These are phyloP conservation scores for Francoa sonchifolia DNA, from an alignment of 441 rosid species.

Conservation along the genomic window DNA sequence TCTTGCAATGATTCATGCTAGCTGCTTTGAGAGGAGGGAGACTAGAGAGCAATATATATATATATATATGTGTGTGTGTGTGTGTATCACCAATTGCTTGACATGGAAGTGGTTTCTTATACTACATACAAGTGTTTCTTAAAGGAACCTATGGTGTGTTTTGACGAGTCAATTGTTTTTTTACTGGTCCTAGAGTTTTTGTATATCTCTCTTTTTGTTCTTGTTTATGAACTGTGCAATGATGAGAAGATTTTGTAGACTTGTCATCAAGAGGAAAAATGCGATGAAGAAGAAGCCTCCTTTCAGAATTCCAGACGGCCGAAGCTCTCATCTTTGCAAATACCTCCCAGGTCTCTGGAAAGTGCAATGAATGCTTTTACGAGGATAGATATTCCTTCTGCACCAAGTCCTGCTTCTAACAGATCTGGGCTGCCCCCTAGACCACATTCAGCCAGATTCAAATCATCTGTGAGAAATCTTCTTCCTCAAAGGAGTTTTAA, in stretches of 20 bases:
- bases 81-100: too few relatives aligned
- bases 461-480: slow-evolving; percentile 27
- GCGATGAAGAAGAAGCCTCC: slow-evolving; percentile 9
- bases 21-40: too few relatives aligned
- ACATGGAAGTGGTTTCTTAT: too few relatives aligned
- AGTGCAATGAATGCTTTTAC: slow-evolving; percentile 17
- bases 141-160: too few relatives aligned
- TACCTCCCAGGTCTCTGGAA: slow-evolving; percentile 29
- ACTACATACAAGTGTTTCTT: too few relatives aligned
- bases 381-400: slow-evolving; percentile 16
- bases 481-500: slow-evolving; percentile 37
- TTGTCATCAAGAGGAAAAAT: slow-evolving; percentile 8
- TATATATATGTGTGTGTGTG: too few relatives aligned
- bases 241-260: slow-evolving; percentile 12
- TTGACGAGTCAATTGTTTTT: not conserved
- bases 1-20: too few relatives aligned
- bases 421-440: slow-evolving; percentile 34
- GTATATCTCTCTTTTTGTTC: not conserved
- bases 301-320: slow-evolving; percentile 24
- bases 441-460: slow-evolving; percentile 37
- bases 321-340: slow-evolving; percentile 28
- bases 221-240: not conserved
- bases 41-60: too few relatives aligned
- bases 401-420: slow-evolving; percentile 20
- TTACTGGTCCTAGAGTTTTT: not conserved